A percentile compares a stretch with the other conserved stretches of the same genome.
Evolutionary conservation across 352 stramenopile species (phyloP).

Genomic region (Phytophthora pluvialis): DNA sequence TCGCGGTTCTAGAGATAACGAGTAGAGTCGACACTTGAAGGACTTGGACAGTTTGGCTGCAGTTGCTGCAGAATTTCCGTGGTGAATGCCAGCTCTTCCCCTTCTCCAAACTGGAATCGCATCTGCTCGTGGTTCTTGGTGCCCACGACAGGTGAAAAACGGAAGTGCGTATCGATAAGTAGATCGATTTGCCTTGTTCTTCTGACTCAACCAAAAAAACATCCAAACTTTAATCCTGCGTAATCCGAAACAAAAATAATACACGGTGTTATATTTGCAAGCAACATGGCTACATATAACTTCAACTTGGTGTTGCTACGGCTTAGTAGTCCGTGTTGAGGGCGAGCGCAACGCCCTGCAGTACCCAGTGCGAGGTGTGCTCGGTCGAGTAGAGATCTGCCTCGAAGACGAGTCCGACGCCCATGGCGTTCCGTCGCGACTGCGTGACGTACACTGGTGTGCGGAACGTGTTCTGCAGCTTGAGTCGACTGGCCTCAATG

Average conservation of each 20-base stretch:
- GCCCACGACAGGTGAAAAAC: neutral
- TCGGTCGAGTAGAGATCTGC: constrained; percentile 92
- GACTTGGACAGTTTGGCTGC: neutral
- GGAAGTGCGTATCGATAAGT: neutral
- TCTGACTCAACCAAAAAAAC: neutral
- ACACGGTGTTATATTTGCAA: neutral
- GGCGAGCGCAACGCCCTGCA: constrained; percentile 93
- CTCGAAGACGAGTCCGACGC: constrained; percentile 95
- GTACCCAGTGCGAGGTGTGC: constrained; percentile 93
- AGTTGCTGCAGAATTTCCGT: neutral
- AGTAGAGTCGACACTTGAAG: constrained; percentile 1
- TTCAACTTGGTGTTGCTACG: constrained; percentile 13
- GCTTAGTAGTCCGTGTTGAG: constrained; percentile 92
- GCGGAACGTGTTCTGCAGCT: constrained; percentile 95
- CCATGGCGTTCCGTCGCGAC: constrained; percentile 94
- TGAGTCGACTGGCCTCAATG: constrained; percentile 95
- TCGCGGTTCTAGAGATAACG: too few relatives aligned
- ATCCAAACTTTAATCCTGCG: neutral
- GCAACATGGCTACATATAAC: neutral
- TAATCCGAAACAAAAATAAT: neutral
- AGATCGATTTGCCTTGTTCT: neutral
- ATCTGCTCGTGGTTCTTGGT: neutral
- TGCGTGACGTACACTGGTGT: constrained; percentile 97
- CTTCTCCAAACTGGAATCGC: constrained; percentile 5
- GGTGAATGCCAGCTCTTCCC: neutral